phyloP scores from a whole-genome alignment of 1,284 basidiomycete genomes.

The Sporisorium graminicola region DNA sequence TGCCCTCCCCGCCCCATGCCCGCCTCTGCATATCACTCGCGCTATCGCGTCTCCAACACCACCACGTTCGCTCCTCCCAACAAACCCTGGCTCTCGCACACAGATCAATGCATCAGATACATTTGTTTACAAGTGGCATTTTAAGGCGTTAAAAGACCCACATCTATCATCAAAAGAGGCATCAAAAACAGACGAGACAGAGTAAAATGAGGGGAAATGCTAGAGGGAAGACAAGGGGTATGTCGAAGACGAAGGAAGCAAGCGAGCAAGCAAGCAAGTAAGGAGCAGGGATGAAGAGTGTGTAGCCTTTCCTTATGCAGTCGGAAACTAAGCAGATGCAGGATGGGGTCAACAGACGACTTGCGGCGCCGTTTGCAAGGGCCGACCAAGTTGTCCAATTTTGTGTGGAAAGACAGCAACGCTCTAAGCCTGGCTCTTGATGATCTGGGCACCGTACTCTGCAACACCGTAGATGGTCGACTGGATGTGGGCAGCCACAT shows the following conservation, averaged over 20 bases:
- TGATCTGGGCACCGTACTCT: constrained; percentile 70
- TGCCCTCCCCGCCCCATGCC: background rate
- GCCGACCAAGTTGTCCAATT: constrained; percentile 2
- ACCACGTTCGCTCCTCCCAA: too few species aligned
- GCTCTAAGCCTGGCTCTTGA: constrained; percentile 43
- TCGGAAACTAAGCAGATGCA: background rate
- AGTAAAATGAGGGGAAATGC: background rate
- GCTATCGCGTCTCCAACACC: background rate
- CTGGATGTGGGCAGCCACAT: constrained; percentile 74
- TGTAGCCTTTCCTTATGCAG: background rate
- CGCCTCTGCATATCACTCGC: background rate
- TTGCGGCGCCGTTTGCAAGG: constrained; percentile 6
- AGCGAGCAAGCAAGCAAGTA: too few species aligned
- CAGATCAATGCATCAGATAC: background rate
- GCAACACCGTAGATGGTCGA: constrained; percentile 65
- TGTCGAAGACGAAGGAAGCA: constrained; percentile 6
- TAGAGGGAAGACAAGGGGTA: background rate
- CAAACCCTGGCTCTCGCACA: background rate
- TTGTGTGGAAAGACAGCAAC: background rate
- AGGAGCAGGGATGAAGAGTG: too few species aligned
- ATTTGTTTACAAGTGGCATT: background rate
- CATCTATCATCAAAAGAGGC: background rate
- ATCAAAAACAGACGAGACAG: background rate
- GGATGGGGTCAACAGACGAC: background rate
- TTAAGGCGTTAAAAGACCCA: background rate